Evolutionary conservation across 2,329 filamentous ascomycete species (phyloP), one percentile per base, ranked within the genome.

Genomic region (Fusarium avenaceum): DNA sequence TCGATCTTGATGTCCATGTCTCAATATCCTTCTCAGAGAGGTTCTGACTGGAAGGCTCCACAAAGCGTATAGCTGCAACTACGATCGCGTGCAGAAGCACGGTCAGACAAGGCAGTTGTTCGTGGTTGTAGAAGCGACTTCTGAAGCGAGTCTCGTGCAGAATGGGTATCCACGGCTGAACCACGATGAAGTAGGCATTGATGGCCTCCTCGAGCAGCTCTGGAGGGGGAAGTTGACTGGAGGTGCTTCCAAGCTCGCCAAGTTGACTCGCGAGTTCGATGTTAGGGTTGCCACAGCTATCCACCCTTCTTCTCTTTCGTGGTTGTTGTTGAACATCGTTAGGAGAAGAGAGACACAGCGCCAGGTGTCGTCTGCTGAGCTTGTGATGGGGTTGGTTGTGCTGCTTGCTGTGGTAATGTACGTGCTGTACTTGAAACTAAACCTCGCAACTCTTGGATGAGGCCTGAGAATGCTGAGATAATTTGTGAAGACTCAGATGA

Each of bases 131-230:
- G 11, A 72, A 69, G 3, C 70, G 67, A 1, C 62, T 57, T 7
- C 70, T 47, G 39, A 72, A 72, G 0, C 65, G 65, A 0, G 70
- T 72, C n/a, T 72, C 70, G 10, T 72, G 70, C 0, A 72, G 30
- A 0, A 72, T 58, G 0, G 70, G 70, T 30, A 72, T 69, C 70
- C 70, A 72, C 32, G 70, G 70, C 26, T 72, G 70, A 6, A 72
- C 60, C 6, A 65, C 6, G 4, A 40, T 58, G 24, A 72, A 72
- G n/a, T 72, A 72, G 0, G 70, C 60, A 5, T 57, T 66, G 24
- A 72, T 58, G 7, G 72, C 57, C 3, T 72, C 70, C 26, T 72
- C 70, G 0, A 72, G 35, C 1, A 72, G 30, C 2, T 71, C 70
- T 1, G 67, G 59, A 1, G 65, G 65, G 2, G 67, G 70, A 0